Evolutionary conservation across 352 stramenopile species (phyloP).

Genomic region (Hyaloperonospora brassicae): DNA sequence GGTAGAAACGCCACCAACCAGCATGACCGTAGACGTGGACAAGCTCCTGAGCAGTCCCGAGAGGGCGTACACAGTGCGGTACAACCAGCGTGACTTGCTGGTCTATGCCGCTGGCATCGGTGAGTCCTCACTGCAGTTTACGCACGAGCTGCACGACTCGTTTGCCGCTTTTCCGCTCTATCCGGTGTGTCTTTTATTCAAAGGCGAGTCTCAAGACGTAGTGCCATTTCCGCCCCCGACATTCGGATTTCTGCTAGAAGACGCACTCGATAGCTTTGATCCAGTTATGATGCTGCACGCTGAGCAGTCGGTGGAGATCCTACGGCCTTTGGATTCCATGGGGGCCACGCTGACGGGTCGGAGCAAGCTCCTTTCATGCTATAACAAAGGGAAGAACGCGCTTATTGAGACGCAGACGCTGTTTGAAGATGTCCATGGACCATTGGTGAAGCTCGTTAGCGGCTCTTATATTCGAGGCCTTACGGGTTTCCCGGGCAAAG

Average conservation of each 20-base stretch:
- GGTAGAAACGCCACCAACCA: too few relatives aligned
- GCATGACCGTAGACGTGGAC: conserved; percentile 54
- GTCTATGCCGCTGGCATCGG: conserved; percentile 86
- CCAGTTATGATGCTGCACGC: conserved; percentile 80
- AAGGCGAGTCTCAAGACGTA: conserved; percentile 80
- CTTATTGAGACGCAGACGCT: conserved; percentile 83
- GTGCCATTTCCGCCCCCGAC: conserved; percentile 81
- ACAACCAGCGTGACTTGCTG: conserved; percentile 87
- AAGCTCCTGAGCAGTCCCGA: conserved; percentile 50
- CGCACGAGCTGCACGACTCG: conserved; percentile 79
- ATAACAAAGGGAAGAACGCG: conserved; percentile 74
- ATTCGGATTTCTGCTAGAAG: conserved; percentile 33
- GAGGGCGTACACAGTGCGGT: conserved; percentile 49
- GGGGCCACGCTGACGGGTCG: conserved; percentile 47
- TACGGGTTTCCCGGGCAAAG: conserved; percentile 63
- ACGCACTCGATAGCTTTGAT: conserved; percentile 71
- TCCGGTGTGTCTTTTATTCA: conserved; percentile 82
- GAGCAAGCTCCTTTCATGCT: conserved; percentile 74
- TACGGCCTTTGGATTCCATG: conserved; percentile 53
- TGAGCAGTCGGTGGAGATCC: conserved; percentile 78
- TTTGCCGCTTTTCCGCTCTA: conserved; percentile 87
- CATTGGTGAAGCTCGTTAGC: conserved; percentile 63
- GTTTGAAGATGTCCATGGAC: conserved; percentile 56
- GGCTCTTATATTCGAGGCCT: conserved; percentile 79
- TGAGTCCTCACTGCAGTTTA: conserved; percentile 80